A percentile compares a stretch with the other conserved stretches of the same genome.
Conservation (phyloP, 2,329 filamentous ascomycete species). For the Beauveria rudraprayagi region DNA sequence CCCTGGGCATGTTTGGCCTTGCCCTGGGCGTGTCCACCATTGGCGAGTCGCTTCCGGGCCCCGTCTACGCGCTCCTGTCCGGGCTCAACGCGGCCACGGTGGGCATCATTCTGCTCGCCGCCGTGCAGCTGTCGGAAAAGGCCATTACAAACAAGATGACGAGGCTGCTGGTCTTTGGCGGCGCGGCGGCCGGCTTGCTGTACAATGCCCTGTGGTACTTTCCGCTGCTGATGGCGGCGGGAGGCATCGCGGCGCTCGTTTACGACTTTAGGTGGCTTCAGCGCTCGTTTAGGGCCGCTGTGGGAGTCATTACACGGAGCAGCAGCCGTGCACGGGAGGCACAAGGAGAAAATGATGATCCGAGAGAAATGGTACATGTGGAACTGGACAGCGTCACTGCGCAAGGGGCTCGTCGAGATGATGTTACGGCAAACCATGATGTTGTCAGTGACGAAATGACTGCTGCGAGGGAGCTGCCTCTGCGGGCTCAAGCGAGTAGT, state of each 20-base stretch:
- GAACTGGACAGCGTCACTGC: neutral
- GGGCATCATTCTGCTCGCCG: conserved; percentile 63
- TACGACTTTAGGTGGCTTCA: conserved; percentile 50
- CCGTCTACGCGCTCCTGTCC: conserved; percentile 61
- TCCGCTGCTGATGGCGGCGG: conserved; percentile 51
- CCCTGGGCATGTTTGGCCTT: conserved; percentile 61
- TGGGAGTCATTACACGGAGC: neutral
- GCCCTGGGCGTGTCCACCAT: conserved; percentile 57
- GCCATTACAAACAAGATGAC: conserved; percentile 58
- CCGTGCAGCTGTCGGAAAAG: conserved; percentile 58
- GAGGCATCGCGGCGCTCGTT: conserved; percentile 42
- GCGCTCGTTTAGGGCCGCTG: conserved; percentile 14
- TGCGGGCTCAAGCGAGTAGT: neutral
- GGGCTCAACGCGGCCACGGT: conserved; percentile 67
- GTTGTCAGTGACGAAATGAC: neutral
- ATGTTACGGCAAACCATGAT: conserved; percentile 7
- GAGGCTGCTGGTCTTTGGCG: conserved; percentile 54
- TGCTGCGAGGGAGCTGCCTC: neutral
- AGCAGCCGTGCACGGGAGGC: neutral
- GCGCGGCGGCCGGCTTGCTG: conserved; percentile 55
- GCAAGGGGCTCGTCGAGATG: neutral
- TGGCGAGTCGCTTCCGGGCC: conserved; percentile 46
- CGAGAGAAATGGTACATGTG: neutral
- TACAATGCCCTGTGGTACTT: conserved; percentile 74
- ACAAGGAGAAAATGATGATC: neutral